Conservation (phyloP, 1,139 yeast species). For the Casaregolazyma suthepensis region DNA sequence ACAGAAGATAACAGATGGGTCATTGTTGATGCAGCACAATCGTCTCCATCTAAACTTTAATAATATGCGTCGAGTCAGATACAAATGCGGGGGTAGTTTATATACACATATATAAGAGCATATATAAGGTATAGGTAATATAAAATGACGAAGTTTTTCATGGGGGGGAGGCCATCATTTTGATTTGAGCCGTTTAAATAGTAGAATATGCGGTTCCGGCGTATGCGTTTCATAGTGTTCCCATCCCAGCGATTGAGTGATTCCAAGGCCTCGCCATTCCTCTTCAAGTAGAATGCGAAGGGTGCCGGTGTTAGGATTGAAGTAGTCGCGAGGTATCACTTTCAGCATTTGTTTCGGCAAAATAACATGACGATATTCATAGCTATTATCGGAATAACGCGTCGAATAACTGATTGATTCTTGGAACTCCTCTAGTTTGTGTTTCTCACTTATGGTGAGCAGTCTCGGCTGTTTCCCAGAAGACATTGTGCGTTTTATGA, state of each 20-base stretch:
- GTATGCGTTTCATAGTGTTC: constrained; percentile 96
- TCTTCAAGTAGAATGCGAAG: constrained; percentile 85
- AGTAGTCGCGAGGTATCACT: constrained; percentile 92
- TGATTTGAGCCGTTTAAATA: constrained; percentile 50
- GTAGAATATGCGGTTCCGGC: constrained; percentile 94
- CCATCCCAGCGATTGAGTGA: constrained; percentile 98
- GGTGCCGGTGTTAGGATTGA: constrained; percentile 92
- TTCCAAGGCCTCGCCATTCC: constrained; percentile 98
- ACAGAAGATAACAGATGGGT: constrained; percentile 13
- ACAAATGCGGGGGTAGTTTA: neutral
- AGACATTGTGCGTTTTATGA: neutral
- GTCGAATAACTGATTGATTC: constrained; percentile 95
- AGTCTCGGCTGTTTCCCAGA: constrained; percentile 41
- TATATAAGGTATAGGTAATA: constrained; percentile 1
- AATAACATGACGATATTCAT: constrained; percentile 86
- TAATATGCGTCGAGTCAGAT: neutral
- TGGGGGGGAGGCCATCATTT: neutral
- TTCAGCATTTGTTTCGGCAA: constrained; percentile 94
- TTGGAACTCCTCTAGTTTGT: constrained; percentile 82
- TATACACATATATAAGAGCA: neutral
- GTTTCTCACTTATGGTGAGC: constrained; percentile 76
- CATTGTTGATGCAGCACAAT: constrained; percentile 2
- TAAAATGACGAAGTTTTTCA: neutral
- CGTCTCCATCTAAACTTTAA: constrained; percentile 10
- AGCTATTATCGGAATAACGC: constrained; percentile 79